Percentiles rank a stretch among this genome's conserved stretches.
Evolutionary conservation across 768 basidiomycete genomes (phyloP).

Genomic region (Mycena latifolia): DNA sequence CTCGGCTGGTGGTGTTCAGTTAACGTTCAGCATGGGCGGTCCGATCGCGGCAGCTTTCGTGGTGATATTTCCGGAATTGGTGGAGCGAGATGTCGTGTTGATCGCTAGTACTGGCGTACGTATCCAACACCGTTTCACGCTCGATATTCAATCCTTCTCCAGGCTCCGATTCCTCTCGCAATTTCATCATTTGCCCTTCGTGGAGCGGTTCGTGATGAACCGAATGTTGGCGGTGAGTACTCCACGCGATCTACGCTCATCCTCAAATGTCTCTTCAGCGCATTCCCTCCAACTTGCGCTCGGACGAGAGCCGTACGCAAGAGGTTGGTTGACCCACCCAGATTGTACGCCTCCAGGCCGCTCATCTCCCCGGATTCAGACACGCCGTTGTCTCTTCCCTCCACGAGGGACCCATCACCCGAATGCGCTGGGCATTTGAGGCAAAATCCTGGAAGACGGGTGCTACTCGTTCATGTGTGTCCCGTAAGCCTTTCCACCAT

Average conservation of each 20-base stretch:
- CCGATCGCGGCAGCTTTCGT: constrained; percentile 61
- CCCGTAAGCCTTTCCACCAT: not conserved
- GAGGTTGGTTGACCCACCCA: constrained; percentile 31
- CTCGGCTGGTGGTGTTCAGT: constrained; percentile 56
- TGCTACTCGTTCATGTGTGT: constrained; percentile 26
- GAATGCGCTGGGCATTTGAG: constrained; percentile 24
- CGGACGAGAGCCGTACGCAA: not conserved
- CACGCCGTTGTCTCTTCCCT: constrained; percentile 63
- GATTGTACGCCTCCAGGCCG: constrained; percentile 63
- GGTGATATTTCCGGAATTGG: constrained; percentile 63
- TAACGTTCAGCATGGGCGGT: constrained; percentile 71
- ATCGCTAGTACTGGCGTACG: constrained; percentile 57
- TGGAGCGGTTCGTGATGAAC: not conserved
- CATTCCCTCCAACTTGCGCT: too few relatives aligned
- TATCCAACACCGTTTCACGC: too few relatives aligned
- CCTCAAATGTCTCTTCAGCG: not conserved
- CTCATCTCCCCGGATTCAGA: constrained; percentile 60
- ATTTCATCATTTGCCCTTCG: constrained; percentile 6
- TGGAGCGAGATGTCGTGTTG: constrained; percentile 55
- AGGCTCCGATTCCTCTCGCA: not conserved
- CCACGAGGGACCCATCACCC: constrained; percentile 54
- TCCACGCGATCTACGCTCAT: too few relatives aligned
- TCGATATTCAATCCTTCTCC: not conserved
- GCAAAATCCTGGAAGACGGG: not conserved
- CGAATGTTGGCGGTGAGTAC: not conserved